A percentile compares a stretch with the other conserved stretches of the same genome.
phyloP scores from a whole-genome alignment of 768 basidiomycete species.

The Podaxis sp. region DNA sequence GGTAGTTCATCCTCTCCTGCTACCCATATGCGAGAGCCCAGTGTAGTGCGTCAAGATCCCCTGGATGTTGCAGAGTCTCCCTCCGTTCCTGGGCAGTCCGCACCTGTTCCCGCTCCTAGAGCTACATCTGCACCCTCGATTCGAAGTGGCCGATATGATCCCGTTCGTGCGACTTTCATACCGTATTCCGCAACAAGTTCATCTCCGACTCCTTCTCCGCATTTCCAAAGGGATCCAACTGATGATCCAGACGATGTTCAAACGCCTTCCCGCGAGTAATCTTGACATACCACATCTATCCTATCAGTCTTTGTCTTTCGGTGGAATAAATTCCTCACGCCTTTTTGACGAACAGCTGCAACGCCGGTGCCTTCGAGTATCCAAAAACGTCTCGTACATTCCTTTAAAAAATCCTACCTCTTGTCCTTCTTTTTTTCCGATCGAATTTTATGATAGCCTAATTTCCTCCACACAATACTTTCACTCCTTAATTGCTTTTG shows the following conservation, averaged over 20 bases:
- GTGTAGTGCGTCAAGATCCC: slow-evolving; percentile 14
- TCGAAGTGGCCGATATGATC: slow-evolving; percentile 50
- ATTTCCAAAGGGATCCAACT: slow-evolving; percentile 4
- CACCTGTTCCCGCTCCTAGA: slow-evolving; percentile 23
- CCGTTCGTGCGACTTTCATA: slow-evolving; percentile 47
- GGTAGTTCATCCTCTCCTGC: slow-evolving; percentile 28
- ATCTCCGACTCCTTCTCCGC: slow-evolving; percentile 14
- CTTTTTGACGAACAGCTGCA: slow-evolving; percentile 9
- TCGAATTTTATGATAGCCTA: slow-evolving; percentile 8
- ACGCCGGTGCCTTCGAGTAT: slow-evolving; percentile 11
- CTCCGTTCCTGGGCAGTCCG: slow-evolving; percentile 7
- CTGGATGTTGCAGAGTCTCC: slow-evolving; percentile 14
- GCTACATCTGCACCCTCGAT: slow-evolving; percentile 25
- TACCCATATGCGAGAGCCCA: slow-evolving; percentile 19
- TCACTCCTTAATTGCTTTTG: slow-evolving; percentile 7
- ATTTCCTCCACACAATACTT: background rate
- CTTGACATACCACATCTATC: background rate
- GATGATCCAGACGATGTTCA: slow-evolving; percentile 17
- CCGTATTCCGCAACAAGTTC: slow-evolving; percentile 22
- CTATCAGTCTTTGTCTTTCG: slow-evolving; percentile 7
- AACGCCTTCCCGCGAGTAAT: slow-evolving; percentile 4
- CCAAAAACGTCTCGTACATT: slow-evolving; percentile 12
- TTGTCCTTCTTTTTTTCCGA: slow-evolving; percentile 2
- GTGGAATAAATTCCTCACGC: slow-evolving; percentile 15
- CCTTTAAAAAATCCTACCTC: slow-evolving; percentile 10